Evolutionary conservation across 2,329 filamentous ascomycete species (phyloP).

Genomic region (Aspergillus spinulosporus): DNA sequence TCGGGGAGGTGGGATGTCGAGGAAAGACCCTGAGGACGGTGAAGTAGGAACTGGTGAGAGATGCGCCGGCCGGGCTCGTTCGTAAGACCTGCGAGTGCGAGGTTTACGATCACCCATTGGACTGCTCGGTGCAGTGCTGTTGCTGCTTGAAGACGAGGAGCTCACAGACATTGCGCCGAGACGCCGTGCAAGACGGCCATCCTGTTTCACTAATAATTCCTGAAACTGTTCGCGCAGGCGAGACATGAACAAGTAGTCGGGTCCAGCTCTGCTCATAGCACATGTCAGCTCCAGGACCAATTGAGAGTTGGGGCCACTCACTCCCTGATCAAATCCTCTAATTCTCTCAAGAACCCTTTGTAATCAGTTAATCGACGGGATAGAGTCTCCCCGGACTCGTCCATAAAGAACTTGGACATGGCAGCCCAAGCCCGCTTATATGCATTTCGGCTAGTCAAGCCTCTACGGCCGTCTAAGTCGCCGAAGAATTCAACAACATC

Average conservation of each 20-base stretch:
- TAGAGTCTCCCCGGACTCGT: constrained; percentile 50
- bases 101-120: constrained; percentile 31
- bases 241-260: constrained; percentile 29
- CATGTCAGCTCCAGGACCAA: constrained; percentile 13
- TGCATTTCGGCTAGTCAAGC: constrained; percentile 30
- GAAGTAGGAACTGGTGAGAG: constrained; percentile 26
- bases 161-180: constrained; percentile 30
- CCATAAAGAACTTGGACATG: constrained; percentile 48
- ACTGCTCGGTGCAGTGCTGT: constrained; percentile 29
- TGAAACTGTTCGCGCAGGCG: constrained; percentile 30
- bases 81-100: constrained; percentile 37
- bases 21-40: constrained; percentile 31
- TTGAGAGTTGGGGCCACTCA: constrained; percentile 31
- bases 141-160: constrained; percentile 29
- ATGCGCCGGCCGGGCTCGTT: constrained; percentile 33
- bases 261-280: constrained; percentile 25
- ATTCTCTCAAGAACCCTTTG: constrained; percentile 49
- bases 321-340: constrained; percentile 49
- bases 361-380: constrained; percentile 52
- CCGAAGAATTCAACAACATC: constrained; percentile 52
- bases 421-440: constrained; percentile 55
- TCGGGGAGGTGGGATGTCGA: constrained; percentile 34
- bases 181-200: constrained; percentile 29
- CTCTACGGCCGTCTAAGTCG: constrained; percentile 34
- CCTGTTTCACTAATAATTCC: constrained; percentile 32